Conservation (phyloP, 129 eudicot genomes). For the Dittrichia graveolens region DNA sequence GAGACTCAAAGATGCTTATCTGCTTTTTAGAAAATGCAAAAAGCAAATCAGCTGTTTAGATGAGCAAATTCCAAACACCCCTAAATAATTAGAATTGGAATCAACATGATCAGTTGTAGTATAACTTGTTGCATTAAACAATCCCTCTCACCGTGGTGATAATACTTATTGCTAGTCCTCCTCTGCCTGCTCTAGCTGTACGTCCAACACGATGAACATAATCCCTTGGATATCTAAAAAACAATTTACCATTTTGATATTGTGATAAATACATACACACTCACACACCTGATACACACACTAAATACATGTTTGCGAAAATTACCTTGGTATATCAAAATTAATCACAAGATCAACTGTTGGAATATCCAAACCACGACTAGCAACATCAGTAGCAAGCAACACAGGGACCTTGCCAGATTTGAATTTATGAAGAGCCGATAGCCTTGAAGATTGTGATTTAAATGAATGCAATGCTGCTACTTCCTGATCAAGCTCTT, state of each 20-base stretch:
- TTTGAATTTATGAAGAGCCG: constrained; percentile 82
- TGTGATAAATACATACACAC: background rate
- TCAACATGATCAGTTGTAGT: background rate
- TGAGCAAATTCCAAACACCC: background rate
- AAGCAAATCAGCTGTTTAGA: background rate
- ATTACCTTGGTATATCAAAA: constrained; percentile 88
- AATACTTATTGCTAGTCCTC: constrained; percentile 80
- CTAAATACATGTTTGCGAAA: background rate
- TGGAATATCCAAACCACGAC: constrained; percentile 92
- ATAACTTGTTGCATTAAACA: background rate
- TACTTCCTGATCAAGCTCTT: constrained; percentile 75
- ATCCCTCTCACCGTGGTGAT: constrained; percentile 59
- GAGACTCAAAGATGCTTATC: background rate
- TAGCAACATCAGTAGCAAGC: constrained; percentile 89
- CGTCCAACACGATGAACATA: constrained; percentile 99
- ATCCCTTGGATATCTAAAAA: constrained; percentile 67
- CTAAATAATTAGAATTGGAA: background rate
- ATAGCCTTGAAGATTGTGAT: constrained; percentile 80
- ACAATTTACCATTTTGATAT: background rate
- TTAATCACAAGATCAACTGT: constrained; percentile 92
- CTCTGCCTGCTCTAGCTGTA: constrained; percentile 98
- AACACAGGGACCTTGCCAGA: constrained; percentile 76
- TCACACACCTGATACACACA: background rate
- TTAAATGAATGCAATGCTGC: constrained; percentile 77
- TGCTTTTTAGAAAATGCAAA: background rate